A percentile compares a stretch with the other conserved stretches of the same genome.
phyloP scores from a whole-genome alignment of 2,329 filamentous ascomycete genomes.

The Sphaceloma murrayae region DNA sequence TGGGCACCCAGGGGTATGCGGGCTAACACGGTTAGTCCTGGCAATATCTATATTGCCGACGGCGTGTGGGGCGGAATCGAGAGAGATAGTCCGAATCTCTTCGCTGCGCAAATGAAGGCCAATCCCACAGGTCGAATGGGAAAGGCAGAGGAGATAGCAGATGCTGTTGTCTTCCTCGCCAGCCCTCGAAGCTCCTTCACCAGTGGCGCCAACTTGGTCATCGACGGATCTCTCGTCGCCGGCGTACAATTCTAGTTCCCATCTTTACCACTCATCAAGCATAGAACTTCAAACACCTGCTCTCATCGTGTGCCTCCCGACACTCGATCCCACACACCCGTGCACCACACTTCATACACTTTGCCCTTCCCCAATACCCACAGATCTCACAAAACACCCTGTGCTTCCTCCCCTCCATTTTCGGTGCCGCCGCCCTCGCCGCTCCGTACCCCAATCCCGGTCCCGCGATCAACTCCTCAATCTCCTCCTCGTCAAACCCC shows the following conservation, averaged over 20 bases:
- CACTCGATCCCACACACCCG: constrained; percentile 70
- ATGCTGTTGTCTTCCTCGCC: constrained; percentile 39
- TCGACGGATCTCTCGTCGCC: constrained; percentile 23
- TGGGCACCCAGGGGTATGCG: constrained; percentile 30
- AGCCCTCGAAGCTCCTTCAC: constrained; percentile 26
- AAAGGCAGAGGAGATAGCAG: constrained; percentile 47
- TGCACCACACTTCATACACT: constrained; percentile 68
- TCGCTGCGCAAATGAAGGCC: constrained; percentile 21
- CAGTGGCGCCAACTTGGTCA: constrained; percentile 26
- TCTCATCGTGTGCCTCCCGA: constrained; percentile 60
- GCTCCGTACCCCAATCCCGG: constrained; percentile 61
- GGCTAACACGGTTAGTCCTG: constrained; percentile 30
- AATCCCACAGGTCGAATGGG: constrained; percentile 30
- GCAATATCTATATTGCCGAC: constrained; percentile 32
- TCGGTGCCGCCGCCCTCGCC: constrained; percentile 39
- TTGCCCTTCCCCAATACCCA: constrained; percentile 70
- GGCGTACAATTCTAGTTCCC: constrained; percentile 5
- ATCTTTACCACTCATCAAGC: constrained; percentile 22
- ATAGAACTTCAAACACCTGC: constrained; percentile 52
- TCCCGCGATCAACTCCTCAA: constrained; percentile 53
- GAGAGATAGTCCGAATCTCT: constrained; percentile 26
- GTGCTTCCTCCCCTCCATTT: constrained; percentile 38
- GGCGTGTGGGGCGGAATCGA: constrained; percentile 32
- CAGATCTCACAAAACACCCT: constrained; percentile 68
- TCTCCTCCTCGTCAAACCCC: constrained; percentile 36